phyloP scores from a whole-genome alignment of 2,329 filamentous ascomycete species.

The Trichoderma sp. region DNA sequence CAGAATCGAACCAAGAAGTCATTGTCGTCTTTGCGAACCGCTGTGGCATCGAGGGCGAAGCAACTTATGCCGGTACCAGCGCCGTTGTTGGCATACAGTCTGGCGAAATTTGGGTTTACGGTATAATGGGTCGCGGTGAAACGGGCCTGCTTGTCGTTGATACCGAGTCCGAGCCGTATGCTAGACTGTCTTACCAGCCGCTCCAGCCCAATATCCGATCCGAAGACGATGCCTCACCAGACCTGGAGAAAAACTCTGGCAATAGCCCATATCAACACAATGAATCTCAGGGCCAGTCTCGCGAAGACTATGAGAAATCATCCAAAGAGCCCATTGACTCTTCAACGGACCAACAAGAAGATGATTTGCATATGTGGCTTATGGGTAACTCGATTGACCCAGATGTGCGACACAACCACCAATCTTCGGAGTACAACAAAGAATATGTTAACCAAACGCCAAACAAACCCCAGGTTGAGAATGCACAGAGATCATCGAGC shows the following conservation, averaged over 20 bases:
- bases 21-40: conserved; percentile 71
- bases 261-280: not conserved
- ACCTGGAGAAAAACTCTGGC: not conserved
- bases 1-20: conserved; percentile 53
- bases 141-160: conserved; percentile 68
- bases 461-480: not conserved
- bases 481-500: not conserved
- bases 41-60: conserved; percentile 62
- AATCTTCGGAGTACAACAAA: not conserved
- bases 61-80: conserved; percentile 71
- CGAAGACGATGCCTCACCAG: not conserved
- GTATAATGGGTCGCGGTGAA: conserved; percentile 66
- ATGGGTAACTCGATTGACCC: not conserved
- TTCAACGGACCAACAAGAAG: not conserved
- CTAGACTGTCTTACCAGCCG: conserved; percentile 40
- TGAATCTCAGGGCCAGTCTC: not conserved
- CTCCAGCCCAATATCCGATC: not conserved
- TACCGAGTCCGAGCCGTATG: conserved; percentile 46
- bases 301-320: not conserved
- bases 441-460: not conserved
- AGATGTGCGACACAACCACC: not conserved
- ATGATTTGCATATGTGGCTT: not conserved
- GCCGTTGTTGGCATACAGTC: conserved; percentile 64
- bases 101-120: conserved; percentile 66
- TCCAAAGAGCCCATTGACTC: not conserved